Evolutionary conservation across 768 basidiomycete genomes (phyloP).

Genomic region (Cyathus striatus): DNA sequence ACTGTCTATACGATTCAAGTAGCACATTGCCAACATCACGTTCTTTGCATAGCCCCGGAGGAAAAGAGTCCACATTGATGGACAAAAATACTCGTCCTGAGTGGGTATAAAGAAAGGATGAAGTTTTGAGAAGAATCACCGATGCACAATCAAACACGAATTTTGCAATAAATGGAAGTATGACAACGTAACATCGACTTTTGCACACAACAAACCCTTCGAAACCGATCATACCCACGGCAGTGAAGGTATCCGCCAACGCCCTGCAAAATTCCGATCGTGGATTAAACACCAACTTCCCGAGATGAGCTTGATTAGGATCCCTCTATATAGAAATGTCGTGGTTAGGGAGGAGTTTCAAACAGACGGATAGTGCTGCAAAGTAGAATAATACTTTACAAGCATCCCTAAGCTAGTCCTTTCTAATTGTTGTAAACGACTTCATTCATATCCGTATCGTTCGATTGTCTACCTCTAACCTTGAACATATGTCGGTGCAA

Average conservation of each 20-base stretch:
- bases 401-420: conserved; percentile 49
- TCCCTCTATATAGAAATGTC: conserved; percentile 22
- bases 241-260: conserved; percentile 49
- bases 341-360: conserved; percentile 1
- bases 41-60: not conserved
- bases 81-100: not conserved
- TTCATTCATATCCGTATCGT: conserved; percentile 44
- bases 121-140: not conserved
- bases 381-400: conserved; percentile 38
- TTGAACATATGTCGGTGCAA: too few relatives aligned
- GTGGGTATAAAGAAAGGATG: not conserved
- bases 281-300: conserved; percentile 49
- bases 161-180: not conserved
- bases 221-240: conserved; percentile 32
- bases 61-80: not conserved
- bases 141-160: conserved; percentile 2
- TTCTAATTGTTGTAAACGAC: conserved; percentile 39
- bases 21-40: not conserved
- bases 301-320: conserved; percentile 20
- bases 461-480: conserved; percentile 42
- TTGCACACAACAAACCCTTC: conserved; percentile 45
- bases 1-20: not conserved
- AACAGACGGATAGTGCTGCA: conserved; percentile 22
- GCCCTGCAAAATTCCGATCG: conserved; percentile 43
- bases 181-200: conserved; percentile 2